Evolutionary conservation across 495 filamentous ascomycete species (phyloP), one percentile per base, ranked within the genome.

Genomic region (Antarctomyces pellizariae): DNA sequence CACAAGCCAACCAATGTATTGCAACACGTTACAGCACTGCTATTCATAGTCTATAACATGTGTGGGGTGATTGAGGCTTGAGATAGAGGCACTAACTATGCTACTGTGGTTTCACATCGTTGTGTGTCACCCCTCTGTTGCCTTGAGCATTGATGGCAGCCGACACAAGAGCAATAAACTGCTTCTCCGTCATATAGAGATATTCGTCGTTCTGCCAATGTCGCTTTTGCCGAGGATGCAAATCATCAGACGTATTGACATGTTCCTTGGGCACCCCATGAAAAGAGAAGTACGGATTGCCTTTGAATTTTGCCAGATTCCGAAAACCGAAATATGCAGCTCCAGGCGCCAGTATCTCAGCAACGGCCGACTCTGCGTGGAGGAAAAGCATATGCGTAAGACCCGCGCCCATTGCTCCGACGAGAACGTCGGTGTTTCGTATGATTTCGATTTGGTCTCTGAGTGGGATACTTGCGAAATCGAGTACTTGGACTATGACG

Each of bases 371-470:
- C 4, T 42, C 44, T 4, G 31, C 24, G 7, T 29, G 40, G 15
- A 56, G 24, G 29, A 53, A 54, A 4, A 53, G 42, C 4, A 33
- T 35, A 33, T 52, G 45, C 0, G 50, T 48, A 8, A 56, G 39
- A 9, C 50, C 52, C 2, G 50, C 50, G n/a, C 52, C 52, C 32
- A 53, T 49, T 15, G 50, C 41, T 1, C 47, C 50, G 5, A 48
- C 45, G 0, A 56, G 42, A 5, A 53, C 35, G 34, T 52, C 49
- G 13, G 48, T 43, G 7, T 37, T 26, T 11, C 25, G 38, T 6
- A 47, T 28, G 10, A 45, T 37, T 11, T 33, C 17, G 9, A 52
- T 10, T 35, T 56, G 50, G 13, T 46, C 38, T 15, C 18, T 5
- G 17, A 47, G 42, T 5, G 46, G 28, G 15, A 48, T 31, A 5